Evolutionary conservation across 2,329 filamentous ascomycete species (phyloP), one percentile per base, ranked within the genome.

Genomic region (Eutypa lata): DNA sequence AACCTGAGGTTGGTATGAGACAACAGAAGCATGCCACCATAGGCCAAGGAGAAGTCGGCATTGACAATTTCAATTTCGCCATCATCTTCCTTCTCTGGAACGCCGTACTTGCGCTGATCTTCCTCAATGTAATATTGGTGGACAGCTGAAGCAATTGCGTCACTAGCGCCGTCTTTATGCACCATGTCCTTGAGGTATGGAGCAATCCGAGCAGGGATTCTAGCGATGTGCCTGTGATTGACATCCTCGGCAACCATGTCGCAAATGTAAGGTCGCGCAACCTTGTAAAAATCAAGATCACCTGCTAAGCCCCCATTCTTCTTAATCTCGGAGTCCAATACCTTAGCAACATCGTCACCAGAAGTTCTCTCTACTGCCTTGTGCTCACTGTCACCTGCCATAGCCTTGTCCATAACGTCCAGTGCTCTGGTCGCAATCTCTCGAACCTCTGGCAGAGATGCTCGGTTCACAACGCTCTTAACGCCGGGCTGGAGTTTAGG

Each of bases 1-100:
- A 99, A 84, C 42, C 91, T 87, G 43, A 99, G 79, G 71, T 97
- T 97, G 61, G 94, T 97, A 76, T 97, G 94, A 5, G 91, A 97
- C 21, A 99, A 82, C 56, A 99, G 78, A 61, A 99, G 84, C 92
- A 97, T 97, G 66, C 94, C 94, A 70, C 94, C 94, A 67, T 99
- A 99, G 47, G 92, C 94, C 22, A 99, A 83, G 19, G 94, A 99
- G 77, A 99, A 99, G 68, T 94, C 89, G 45, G 94, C 93, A 65
- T 99, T 97, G 69, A 99, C 94, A 67, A 99, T 96, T 73, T 97
- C 94, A 21, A 88, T 80, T 74, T 99, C 94, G 54, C 91, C 92
- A 55, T 95, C 90, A 55, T 97, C 91, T 57, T 94, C 90, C 71
- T 92, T 89, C 59, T 90, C 80, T 2, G 91, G 90, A 50, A 88